Base-by-base conservation (phyloP, 2,329 filamentous ascomycete genomes). In the Aspergillus sojae region DNA sequence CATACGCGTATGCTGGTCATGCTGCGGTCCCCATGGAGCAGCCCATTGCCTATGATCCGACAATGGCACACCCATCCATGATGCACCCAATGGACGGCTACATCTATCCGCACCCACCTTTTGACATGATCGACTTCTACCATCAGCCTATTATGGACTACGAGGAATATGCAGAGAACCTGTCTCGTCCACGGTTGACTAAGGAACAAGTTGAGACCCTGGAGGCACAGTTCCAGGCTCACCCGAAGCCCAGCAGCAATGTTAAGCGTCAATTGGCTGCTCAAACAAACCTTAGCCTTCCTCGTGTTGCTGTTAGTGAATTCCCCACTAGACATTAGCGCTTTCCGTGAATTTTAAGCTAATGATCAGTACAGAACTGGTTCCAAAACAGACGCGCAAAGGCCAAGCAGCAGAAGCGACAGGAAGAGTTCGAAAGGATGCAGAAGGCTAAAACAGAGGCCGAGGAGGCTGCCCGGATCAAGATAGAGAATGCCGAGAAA, bases 301-400 rank as follows among this genome's bases (percentile, higher is more conserved):
- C 79, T 46, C 78, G 82, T 61, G 82, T 84, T 68, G 81, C 82
- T 62, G 82, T 84, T 75, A 65, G 81, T 80, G 54, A 62, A 62
- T 54, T 28, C 43, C 14, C 39, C 39, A 34, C 45, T 28, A 10
- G 12, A 23, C 5, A 43, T 23, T 10, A 32, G 43, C 57, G 48
- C 64, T 62, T 54, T 54, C n/a, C 7, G 50, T 39, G 55, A 70
- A 4, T 23, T 23, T 19, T 39, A 4, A 43, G 53, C 65, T 67
- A 66, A 63, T 58, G 36, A 56, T 57, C 1, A 21, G 21, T 63
- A 48, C 64, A 84, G 82, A 84, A 84, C 65, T 84, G 82, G 82
- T 84, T 83, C 69, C 82, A 84, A 67, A 84, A 84, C 67, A 78
- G 82, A 64, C 79, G 82, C 54, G 82, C 82, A 61, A 84, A 84